A percentile compares a stretch with the other conserved stretches of the same genome.
Evolutionary conservation across 169 alveolate species (phyloP).

Genomic region (Plasmodium gaboni): DNA sequence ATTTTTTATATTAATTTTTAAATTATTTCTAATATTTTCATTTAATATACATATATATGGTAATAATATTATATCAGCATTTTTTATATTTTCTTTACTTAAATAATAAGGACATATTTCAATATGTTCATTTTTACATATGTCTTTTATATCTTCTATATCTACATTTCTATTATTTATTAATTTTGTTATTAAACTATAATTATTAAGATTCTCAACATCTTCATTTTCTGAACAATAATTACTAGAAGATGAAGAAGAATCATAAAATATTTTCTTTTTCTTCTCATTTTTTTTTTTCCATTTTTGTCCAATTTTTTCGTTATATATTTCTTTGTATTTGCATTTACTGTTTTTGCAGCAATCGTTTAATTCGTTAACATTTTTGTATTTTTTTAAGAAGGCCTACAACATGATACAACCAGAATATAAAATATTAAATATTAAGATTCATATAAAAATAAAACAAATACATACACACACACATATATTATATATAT

Average conservation of each 20-base stretch:
- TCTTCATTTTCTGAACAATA: background rate
- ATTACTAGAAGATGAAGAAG: background rate
- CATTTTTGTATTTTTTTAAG: background rate
- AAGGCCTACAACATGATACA: slow-evolving; percentile 1
- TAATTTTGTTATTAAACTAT: slow-evolving; percentile 31
- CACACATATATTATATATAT: no score
- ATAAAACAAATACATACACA: no score
- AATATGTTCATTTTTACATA: slow-evolving; percentile 33
- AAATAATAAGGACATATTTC: slow-evolving; percentile 80
- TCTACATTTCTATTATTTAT: slow-evolving; percentile 34
- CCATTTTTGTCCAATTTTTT: slow-evolving; percentile 4
- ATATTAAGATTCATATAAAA: no score
- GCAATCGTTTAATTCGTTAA: slow-evolving; percentile 40
- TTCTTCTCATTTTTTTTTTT: slow-evolving; percentile 20
- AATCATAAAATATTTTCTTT: slow-evolving; percentile 17
- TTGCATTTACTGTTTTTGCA: slow-evolving; percentile 34
- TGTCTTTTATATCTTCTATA: slow-evolving; percentile 24
- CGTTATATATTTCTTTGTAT: slow-evolving; percentile 32
- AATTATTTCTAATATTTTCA: slow-evolving; percentile 73
- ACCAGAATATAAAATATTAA: no score
- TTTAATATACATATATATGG: slow-evolving; percentile 87
- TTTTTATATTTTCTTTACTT: slow-evolving; percentile 79
- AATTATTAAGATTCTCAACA: slow-evolving; percentile 2
- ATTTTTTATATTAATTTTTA: slow-evolving; percentile 75
- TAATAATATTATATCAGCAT: slow-evolving; percentile 83